Evolutionary conservation across 495 filamentous ascomycete species (phyloP).

Genomic region (Aspergillus ostianus): DNA sequence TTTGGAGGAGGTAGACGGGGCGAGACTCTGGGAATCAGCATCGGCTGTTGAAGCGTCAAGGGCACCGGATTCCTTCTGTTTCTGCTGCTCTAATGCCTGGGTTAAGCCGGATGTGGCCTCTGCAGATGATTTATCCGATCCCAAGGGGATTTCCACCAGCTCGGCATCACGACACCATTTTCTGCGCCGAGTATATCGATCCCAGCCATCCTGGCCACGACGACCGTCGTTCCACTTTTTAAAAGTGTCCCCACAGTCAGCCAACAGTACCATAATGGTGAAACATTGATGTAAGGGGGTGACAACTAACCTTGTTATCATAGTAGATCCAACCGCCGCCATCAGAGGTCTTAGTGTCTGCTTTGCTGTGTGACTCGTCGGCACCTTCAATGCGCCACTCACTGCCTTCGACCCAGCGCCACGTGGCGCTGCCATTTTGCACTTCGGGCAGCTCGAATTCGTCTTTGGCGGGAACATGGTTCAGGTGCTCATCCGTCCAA

Average conservation of each 20-base stretch:
- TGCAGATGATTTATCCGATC: conserved; percentile 28
- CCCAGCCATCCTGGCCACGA: conserved; percentile 88
- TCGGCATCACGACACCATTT: conserved; percentile 98
- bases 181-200: conserved; percentile 84
- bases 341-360: conserved; percentile 46
- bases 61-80: conserved; percentile 19
- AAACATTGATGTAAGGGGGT: background rate
- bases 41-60: conserved; percentile 23
- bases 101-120: conserved; percentile 32
- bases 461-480: conserved; percentile 71
- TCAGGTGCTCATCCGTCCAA: conserved; percentile 96
- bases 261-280: background rate
- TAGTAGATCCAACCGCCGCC: conserved; percentile 94
- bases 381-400: conserved; percentile 87
- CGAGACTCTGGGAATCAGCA: conserved; percentile 31
- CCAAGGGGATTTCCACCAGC: conserved; percentile 69
- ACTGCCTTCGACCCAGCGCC: conserved; percentile 83
- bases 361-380: conserved; percentile 41
- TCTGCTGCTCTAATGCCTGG: conserved; percentile 31
- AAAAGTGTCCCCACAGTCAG: conserved; percentile 5
- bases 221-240: conserved; percentile 86
- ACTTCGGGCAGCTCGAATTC: conserved; percentile 86
- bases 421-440: conserved; percentile 73
- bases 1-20: conserved; percentile 34
- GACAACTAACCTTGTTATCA: conserved; percentile 79